Conservation (phyloP, 768 basidiomycete genomes). For the Lyophyllum atratum region DNA sequence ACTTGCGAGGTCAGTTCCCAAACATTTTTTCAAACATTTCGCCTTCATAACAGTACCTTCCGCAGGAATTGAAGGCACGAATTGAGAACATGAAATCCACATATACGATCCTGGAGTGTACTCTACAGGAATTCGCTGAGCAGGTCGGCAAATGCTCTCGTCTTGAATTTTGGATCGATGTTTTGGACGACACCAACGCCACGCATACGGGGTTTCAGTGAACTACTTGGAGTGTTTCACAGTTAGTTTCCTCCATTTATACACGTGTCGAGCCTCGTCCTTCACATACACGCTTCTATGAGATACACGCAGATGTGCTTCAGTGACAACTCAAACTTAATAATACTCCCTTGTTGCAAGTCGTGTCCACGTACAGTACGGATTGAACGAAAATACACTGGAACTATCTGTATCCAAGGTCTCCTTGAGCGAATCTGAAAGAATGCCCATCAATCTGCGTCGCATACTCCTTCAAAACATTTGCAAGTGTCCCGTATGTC, state of each 20-base stretch:
- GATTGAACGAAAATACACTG: not conserved
- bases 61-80: not conserved
- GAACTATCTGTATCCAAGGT: not conserved
- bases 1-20: not conserved
- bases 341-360: not conserved
- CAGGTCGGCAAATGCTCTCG: not conserved
- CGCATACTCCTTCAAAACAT: slow-evolving; percentile 6
- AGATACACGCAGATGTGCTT: too few species aligned
- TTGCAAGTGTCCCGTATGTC: not conserved
- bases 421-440: slow-evolving; percentile 10
- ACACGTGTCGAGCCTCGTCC: too few species aligned
- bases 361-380: not conserved
- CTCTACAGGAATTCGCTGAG: not conserved
- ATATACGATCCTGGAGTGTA: not conserved
- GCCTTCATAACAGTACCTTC: not conserved
- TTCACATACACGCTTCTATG: too few species aligned
- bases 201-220: too few species aligned
- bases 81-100: not conserved
- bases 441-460: slow-evolving; percentile 9
- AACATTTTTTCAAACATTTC: too few species aligned
- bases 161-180: too few species aligned
- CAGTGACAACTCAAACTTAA: too few species aligned
- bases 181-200: too few species aligned
- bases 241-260: too few species aligned
- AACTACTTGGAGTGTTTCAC: too few species aligned